Percentiles rank a stretch among this genome's conserved stretches.
phyloP scores from a whole-genome alignment of 2,329 filamentous ascomycete genomes.

The Aspergillus novoparasiticus region DNA sequence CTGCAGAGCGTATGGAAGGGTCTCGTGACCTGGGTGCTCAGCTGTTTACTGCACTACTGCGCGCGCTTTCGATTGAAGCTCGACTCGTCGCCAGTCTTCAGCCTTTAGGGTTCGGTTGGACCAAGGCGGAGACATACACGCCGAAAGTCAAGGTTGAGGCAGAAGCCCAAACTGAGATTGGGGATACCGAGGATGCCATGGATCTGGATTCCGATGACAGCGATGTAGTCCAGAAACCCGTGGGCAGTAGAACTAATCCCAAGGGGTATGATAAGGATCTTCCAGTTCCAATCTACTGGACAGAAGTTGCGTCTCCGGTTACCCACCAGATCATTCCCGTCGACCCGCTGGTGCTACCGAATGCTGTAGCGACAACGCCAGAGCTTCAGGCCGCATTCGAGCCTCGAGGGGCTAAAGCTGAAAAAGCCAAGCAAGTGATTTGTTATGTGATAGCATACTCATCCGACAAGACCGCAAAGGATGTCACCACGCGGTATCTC shows the following conservation, averaged over 20 bases:
- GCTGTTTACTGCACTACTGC: constrained; percentile 81
- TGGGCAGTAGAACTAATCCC: constrained; percentile 42
- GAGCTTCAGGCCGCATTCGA: constrained; percentile 77
- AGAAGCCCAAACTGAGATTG: constrained; percentile 9
- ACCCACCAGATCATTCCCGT: constrained; percentile 79
- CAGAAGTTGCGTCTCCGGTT: constrained; percentile 80
- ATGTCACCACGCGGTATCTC: constrained; percentile 90
- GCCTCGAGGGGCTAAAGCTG: constrained; percentile 78
- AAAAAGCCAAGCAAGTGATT: constrained; percentile 85
- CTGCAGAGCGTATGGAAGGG: constrained; percentile 71
- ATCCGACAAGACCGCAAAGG: constrained; percentile 84
- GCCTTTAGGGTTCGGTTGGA: constrained; percentile 87
- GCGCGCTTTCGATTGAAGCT: constrained; percentile 79
- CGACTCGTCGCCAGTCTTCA: constrained; percentile 84
- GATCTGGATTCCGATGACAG: constrained; percentile 24
- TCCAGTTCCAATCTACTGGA: constrained; percentile 88
- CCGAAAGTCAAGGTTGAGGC: constrained; percentile 30
- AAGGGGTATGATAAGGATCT: constrained; percentile 73
- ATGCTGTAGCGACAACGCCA: constrained; percentile 68
- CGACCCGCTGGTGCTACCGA: constrained; percentile 70
- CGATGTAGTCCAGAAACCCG: constrained; percentile 22
- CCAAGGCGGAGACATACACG: constrained; percentile 77
- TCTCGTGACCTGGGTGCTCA: constrained; percentile 88
- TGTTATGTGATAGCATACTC: constrained; percentile 86
- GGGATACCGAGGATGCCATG: constrained; percentile 19